Conservation (phyloP, 2,329 filamentous ascomycete species). For the Trichoderma sp. region DNA sequence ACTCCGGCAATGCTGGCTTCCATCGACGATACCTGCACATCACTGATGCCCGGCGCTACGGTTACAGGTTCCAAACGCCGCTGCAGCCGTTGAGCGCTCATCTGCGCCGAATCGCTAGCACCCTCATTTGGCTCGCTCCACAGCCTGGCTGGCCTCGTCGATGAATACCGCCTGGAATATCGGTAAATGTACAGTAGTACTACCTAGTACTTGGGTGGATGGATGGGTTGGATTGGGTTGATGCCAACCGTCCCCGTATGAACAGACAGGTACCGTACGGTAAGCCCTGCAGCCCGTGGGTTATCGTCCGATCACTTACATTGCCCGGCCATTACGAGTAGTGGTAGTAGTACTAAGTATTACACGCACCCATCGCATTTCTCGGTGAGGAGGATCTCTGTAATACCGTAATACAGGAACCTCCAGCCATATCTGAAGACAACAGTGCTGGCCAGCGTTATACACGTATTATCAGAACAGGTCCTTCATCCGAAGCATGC, state of each 20-base stretch:
- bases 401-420: neutral
- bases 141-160: neutral
- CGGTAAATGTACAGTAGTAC: neutral
- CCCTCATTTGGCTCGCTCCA: constrained; percentile 1
- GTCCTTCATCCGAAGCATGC: neutral
- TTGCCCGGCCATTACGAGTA: neutral
- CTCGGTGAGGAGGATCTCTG: neutral
- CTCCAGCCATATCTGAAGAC: neutral
- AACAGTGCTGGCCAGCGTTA: neutral
- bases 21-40: neutral
- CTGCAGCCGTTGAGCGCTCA: constrained; percentile 7
- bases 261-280: neutral
- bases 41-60: neutral
- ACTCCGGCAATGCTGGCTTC: neutral
- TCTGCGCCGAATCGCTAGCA: constrained; percentile 15
- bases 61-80: neutral
- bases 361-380: neutral
- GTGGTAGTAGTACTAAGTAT: too few species aligned
- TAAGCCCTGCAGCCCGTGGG: neutral
- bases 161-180: neutral
- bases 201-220: neutral
- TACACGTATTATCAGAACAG: neutral
- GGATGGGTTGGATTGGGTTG: neutral
- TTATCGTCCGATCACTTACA: neutral
- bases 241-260: neutral